phyloP scores from a whole-genome alignment of 1,139 yeast genomes.

The Protomyces inouyei region DNA sequence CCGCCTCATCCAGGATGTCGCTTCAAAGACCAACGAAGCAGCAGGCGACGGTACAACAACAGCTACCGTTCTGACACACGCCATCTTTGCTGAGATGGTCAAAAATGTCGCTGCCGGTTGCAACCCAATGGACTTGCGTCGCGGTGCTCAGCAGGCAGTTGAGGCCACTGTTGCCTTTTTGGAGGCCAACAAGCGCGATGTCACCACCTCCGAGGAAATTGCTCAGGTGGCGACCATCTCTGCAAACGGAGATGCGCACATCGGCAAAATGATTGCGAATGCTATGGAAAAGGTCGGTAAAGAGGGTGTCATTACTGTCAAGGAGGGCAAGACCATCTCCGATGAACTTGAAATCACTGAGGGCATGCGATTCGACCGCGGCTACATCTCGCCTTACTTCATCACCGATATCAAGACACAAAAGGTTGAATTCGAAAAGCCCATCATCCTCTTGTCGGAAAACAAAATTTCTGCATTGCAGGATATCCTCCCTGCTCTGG shows the following conservation, averaged over 20 bases:
- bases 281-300: conserved; percentile 99
- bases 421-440: conserved; percentile 96
- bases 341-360: conserved; percentile 97
- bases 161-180: conserved; percentile 90
- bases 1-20: conserved; percentile 92
- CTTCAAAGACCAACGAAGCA: conserved; percentile 94
- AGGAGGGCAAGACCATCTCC: conserved; percentile 95
- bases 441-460: conserved; percentile 81
- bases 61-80: conserved; percentile 95
- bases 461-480: conserved; percentile 91
- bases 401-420: conserved; percentile 95
- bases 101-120: conserved; percentile 99
- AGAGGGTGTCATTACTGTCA: conserved; percentile 98
- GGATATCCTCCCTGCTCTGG: conserved; percentile 90
- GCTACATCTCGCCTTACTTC: conserved; percentile 96
- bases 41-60: conserved; percentile 99
- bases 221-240: conserved; percentile 99
- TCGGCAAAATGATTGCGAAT: conserved; percentile 86
- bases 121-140: conserved; percentile 98
- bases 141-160: conserved; percentile 98
- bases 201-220: conserved; percentile 93
- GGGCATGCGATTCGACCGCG: conserved; percentile 99
- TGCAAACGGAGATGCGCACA: conserved; percentile 94
- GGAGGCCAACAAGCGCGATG: conserved; percentile 88
- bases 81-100: conserved; percentile 94